Conservation (phyloP, 441 rosid genomes). For the Syzygium syzygioides region DNA sequence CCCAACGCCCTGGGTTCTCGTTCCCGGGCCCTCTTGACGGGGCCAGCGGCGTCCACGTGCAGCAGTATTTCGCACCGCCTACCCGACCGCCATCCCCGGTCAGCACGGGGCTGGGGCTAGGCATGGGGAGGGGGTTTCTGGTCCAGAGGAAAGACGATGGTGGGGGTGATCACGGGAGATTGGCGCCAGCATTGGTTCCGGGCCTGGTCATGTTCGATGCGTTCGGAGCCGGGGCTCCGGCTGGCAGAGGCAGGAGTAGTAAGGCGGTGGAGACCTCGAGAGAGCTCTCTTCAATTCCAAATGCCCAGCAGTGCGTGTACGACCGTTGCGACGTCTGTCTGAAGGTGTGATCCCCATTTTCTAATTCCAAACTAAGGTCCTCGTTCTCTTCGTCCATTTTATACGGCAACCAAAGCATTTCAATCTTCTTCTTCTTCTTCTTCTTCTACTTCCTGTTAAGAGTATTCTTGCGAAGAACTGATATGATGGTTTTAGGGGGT, state of each 20-base stretch:
- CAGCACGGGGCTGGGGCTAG: slow-evolving; percentile 8
- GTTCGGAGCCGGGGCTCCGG: slow-evolving; percentile 7
- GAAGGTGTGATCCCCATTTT: slow-evolving; percentile 34
- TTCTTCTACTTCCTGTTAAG: not conserved
- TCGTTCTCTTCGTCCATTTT: not conserved
- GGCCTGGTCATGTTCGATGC: not conserved
- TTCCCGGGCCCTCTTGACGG: not conserved
- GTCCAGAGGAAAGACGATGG: slow-evolving; percentile 5
- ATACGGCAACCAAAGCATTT: not conserved
- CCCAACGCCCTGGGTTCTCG: not conserved
- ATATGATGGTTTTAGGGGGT: not conserved
- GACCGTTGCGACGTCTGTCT: slow-evolving; percentile 34
- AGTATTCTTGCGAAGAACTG: not conserved
- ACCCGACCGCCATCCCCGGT: slow-evolving; percentile 6
- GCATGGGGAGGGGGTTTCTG: slow-evolving; percentile 13
- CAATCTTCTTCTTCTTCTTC: not conserved
- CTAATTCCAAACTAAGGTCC: not conserved
- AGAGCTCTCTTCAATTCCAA: slow-evolving; percentile 95
- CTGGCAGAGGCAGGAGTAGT: not conserved
- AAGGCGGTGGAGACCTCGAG: slow-evolving; percentile 36
- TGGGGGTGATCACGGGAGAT: slow-evolving; percentile 7
- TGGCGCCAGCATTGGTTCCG: slow-evolving; percentile 9
- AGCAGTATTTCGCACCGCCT: slow-evolving; percentile 24
- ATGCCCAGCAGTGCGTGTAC: slow-evolving; percentile 10
- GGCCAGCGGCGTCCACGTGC: slow-evolving; percentile 22